phyloP scores from a whole-genome alignment of 495 filamentous ascomycete genomes.

The Friedmanniomyces simplex region DNA sequence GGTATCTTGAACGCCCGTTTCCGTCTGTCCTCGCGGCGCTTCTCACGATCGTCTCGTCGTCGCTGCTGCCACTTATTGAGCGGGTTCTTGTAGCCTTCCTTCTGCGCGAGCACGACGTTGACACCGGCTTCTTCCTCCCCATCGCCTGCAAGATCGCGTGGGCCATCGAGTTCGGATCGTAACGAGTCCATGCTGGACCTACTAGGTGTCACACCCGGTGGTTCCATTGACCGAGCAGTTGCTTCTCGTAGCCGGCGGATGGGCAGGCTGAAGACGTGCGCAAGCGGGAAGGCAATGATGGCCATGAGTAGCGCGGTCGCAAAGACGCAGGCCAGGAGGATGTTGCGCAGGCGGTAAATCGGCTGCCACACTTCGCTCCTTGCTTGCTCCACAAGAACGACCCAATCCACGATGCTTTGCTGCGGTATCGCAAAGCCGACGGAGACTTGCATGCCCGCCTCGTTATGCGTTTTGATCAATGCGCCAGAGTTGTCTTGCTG shows the following conservation, averaged over 20 bases:
- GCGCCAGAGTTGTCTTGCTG: conserved; percentile 45
- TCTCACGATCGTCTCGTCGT: conserved; percentile 29
- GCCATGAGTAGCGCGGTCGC: conserved; percentile 51
- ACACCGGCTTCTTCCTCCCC: conserved; percentile 28
- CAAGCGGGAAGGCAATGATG: conserved; percentile 43
- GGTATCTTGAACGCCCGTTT: conserved; percentile 69
- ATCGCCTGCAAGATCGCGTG: not conserved
- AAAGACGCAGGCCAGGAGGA: conserved; percentile 76
- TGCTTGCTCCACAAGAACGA: conserved; percentile 67
- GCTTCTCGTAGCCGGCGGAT: conserved; percentile 68
- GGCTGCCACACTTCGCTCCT: conserved; percentile 63
- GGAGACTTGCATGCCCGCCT: conserved; percentile 52
- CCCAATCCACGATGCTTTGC: conserved; percentile 62
- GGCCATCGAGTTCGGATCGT: not conserved
- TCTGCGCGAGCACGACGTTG: conserved; percentile 29
- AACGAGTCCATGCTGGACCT: conserved; percentile 35
- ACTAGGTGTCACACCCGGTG: conserved; percentile 44
- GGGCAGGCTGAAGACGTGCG: conserved; percentile 68
- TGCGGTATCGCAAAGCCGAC: conserved; percentile 60
- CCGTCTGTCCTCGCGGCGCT: conserved; percentile 31
- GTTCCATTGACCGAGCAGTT: conserved; percentile 63
- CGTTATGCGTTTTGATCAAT: conserved; percentile 56
- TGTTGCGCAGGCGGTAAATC: conserved; percentile 58
- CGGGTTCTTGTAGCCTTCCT: conserved; percentile 36
- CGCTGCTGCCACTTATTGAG: conserved; percentile 27